Evolutionary conservation across 2,329 filamentous ascomycete genomes (phyloP).

Genomic region (Monosporascus sp.): DNA sequence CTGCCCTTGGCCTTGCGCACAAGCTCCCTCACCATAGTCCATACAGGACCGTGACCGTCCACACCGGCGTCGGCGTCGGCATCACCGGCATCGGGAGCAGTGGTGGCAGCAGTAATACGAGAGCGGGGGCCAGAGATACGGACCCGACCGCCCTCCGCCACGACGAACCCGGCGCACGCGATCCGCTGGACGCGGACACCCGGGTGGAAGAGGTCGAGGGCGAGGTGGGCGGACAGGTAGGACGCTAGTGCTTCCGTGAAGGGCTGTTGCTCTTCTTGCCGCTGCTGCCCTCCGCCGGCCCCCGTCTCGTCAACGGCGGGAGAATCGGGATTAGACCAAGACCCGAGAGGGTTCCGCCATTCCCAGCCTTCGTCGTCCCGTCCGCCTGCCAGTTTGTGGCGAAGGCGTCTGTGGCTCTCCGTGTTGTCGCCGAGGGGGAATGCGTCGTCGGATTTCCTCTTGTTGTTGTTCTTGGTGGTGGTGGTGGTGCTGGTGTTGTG

Average conservation of each 20-base stretch:
- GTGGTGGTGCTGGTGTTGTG: background rate
- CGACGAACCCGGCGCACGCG: constrained; percentile 50
- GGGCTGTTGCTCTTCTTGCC: constrained; percentile 26
- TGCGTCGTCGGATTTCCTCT: constrained; percentile 16
- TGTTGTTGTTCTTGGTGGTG: constrained; percentile 5
- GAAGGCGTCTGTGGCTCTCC: constrained; percentile 25
- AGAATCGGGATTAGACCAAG: background rate
- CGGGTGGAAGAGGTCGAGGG: constrained; percentile 50
- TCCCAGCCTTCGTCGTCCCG: constrained; percentile 48
- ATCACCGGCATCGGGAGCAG: background rate
- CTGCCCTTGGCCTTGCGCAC: constrained; percentile 7
- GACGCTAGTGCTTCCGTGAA: constrained; percentile 46
- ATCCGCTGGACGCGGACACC: constrained; percentile 48
- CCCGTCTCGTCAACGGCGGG: background rate
- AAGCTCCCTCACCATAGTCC: constrained; percentile 12
- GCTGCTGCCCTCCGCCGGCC: background rate
- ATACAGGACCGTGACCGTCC: constrained; percentile 4
- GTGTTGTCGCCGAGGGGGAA: constrained; percentile 19
- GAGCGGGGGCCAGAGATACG: constrained; percentile 33
- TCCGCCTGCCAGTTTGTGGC: constrained; percentile 41
- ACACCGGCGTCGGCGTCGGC: background rate
- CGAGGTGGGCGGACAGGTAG: constrained; percentile 49
- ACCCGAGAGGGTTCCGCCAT: constrained; percentile 32
- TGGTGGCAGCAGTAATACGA: background rate
- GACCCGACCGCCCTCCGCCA: constrained; percentile 43